Percentiles rank a stretch among this genome's conserved stretches.
phyloP scores from a whole-genome alignment of 169 alveolate genomes.

The Miamiensis avidus region DNA sequence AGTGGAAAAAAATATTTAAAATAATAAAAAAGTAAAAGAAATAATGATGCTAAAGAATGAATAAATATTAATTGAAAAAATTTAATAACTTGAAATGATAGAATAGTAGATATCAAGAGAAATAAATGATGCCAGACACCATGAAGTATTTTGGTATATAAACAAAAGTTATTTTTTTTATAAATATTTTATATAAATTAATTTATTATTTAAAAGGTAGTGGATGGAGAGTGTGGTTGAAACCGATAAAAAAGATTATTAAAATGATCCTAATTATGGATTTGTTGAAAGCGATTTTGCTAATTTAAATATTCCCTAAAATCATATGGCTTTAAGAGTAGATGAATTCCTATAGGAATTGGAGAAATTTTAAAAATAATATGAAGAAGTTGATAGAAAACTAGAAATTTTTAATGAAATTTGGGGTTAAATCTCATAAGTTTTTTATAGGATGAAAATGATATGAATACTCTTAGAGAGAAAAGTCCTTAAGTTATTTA shows the following conservation, averaged over 20 bases:
- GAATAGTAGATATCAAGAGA: background rate
- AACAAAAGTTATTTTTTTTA: too few relatives aligned
- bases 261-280: background rate
- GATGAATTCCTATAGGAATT: too few relatives aligned
- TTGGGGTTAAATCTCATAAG: background rate
- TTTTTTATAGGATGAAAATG: background rate
- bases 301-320: background rate
- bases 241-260: background rate
- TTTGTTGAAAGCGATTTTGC: background rate
- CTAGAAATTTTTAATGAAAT: background rate
- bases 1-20: too few relatives aligned
- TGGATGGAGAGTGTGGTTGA: background rate
- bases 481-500: background rate
- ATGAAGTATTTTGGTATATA: background rate
- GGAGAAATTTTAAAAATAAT: background rate
- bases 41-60: too few relatives aligned
- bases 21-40: too few relatives aligned
- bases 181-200: too few relatives aligned
- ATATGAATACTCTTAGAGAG: background rate
- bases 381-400: too few relatives aligned
- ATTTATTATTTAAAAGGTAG: background rate
- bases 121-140: background rate
- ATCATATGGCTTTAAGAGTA: background rate
- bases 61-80: background rate
- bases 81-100: background rate